These are phyloP conservation scores for Arthrobotrys pseudoclavata DNA, from an alignment of 2,329 filamentous ascomycete species.

Conservation along the genomic window DNA sequence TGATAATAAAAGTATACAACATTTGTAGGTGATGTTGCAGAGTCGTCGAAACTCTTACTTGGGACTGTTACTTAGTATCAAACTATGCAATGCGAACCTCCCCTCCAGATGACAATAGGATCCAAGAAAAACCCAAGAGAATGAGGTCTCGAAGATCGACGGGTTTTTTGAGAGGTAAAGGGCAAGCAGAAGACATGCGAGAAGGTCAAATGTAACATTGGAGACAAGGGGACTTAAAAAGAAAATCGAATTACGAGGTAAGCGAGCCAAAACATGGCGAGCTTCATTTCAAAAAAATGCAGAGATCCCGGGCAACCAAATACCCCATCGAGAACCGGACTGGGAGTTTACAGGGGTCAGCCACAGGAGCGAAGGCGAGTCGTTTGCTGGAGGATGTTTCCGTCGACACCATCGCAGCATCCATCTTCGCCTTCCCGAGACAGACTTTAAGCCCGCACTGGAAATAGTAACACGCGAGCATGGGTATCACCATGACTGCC, in stretches of 20 bases:
- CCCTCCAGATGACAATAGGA: conserved; percentile 16
- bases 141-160: conserved; percentile 33
- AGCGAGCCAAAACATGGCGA: conserved; percentile 47
- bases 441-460: conserved; percentile 37
- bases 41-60: conserved; percentile 20
- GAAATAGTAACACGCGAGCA: conserved; percentile 54
- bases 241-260: conserved; percentile 37
- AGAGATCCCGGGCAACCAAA: conserved; percentile 44
- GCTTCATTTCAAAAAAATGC: conserved; percentile 31
- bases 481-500: conserved; percentile 39
- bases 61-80: not conserved
- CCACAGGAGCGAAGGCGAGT: conserved; percentile 34
- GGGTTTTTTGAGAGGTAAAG: conserved; percentile 26
- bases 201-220: conserved; percentile 56
- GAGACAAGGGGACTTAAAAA: conserved; percentile 51
- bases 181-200: conserved; percentile 43
- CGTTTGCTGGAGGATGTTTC: conserved; percentile 16
- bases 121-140: conserved; percentile 30
- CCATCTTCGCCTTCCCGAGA: conserved; percentile 50
- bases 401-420: conserved; percentile 13
- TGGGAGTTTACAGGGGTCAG: conserved; percentile 40
- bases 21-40: conserved; percentile 32
- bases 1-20: conserved; percentile 19
- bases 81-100: not conserved
- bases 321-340: conserved; percentile 44